These are phyloP conservation scores for Talaromyces sp. DNA, from an alignment of 2,329 filamentous ascomycete species.

Conservation along the genomic window DNA sequence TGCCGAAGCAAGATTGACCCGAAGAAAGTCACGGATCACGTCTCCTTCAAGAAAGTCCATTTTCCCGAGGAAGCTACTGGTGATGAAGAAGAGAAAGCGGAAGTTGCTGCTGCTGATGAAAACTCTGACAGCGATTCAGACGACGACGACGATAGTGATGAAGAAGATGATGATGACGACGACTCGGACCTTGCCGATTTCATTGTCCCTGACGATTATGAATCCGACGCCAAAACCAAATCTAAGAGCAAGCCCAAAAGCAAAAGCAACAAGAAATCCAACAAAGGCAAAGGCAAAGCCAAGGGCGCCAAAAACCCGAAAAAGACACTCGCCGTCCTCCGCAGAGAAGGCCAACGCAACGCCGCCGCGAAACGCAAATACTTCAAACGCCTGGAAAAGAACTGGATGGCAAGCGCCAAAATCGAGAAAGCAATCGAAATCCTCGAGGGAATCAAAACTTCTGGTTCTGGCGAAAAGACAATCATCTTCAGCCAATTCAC, in stretches of 20 bases:
- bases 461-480: conserved; percentile 61
- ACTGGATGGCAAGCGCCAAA: conserved; percentile 71
- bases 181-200: conserved; percentile 12
- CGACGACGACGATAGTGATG: conserved; percentile 30
- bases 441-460: conserved; percentile 47
- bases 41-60: conserved; percentile 68
- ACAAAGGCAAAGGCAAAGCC: conserved; percentile 25
- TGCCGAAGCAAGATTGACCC: conserved; percentile 66
- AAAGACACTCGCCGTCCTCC: conserved; percentile 59
- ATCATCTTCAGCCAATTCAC: conserved; percentile 82
- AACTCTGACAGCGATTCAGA: conserved; percentile 26
- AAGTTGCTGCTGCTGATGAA: conserved; percentile 30
- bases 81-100: conserved; percentile 16
- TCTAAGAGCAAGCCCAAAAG: neutral
- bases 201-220: conserved; percentile 22
- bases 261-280: neutral
- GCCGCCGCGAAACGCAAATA: conserved; percentile 63
- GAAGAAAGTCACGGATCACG: conserved; percentile 66
- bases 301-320: conserved; percentile 41
- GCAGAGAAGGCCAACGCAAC: conserved; percentile 61
- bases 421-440: conserved; percentile 65
- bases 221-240: conserved; percentile 11
- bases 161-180: conserved; percentile 44
- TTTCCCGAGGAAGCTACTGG: conserved; percentile 48
- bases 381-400: conserved; percentile 60